Base-by-base conservation (phyloP, 805 yeast species). In the Metschnikowia kunwiensis region DNA sequence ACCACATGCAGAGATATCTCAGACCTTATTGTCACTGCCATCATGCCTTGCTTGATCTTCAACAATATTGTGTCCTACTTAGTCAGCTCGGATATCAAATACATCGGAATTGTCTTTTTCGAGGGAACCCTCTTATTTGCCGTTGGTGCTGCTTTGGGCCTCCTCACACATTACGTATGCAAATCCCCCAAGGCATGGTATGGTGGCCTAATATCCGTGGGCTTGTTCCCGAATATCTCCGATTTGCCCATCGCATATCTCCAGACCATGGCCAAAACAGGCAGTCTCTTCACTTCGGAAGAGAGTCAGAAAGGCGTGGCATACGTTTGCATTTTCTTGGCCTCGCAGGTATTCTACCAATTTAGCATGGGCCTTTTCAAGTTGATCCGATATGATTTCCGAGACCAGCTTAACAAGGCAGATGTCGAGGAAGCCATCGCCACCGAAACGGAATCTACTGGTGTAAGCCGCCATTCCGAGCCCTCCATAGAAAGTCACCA, bases 221-320 rank as follows among this genome's bases (percentile, higher is more conserved):
- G 91, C 0, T 65, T 83, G 20, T 77, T 86, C 52, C 89, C 88
- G 28, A 86, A 86, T 53, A 78, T 82, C 28, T 77, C 88, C 11
- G 95, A 86, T 60, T 67, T 86, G 38, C 95, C 96, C 0, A 83
- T 86, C 47, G 95, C 95, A 0, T 87, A 86, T 48, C 57, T 80
- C 24, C 86, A 81, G 51, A 82, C 91, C 2, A 61, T 86, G 52
- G 80, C 84, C 17, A 70, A 75, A 11, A 79, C 87, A 1, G 65
- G 76, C 1, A 63, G 72, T 5, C 49, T 68, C 6, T 80, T 88
- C 49, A 65, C 80, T 0, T 50, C 65, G 11, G 73, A 59, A 4
- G 78, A 84, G 43, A 86, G 86, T 24, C 70, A 77, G 36, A 73
- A 74, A 48, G 97, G 96, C 17, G 82, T 83, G 17, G 93, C 96